A percentile compares a stretch with the other conserved stretches of the same genome.
Evolutionary conservation across 1,284 basidiomycete genomes (phyloP).

Genomic region (Tilletia horrida): DNA sequence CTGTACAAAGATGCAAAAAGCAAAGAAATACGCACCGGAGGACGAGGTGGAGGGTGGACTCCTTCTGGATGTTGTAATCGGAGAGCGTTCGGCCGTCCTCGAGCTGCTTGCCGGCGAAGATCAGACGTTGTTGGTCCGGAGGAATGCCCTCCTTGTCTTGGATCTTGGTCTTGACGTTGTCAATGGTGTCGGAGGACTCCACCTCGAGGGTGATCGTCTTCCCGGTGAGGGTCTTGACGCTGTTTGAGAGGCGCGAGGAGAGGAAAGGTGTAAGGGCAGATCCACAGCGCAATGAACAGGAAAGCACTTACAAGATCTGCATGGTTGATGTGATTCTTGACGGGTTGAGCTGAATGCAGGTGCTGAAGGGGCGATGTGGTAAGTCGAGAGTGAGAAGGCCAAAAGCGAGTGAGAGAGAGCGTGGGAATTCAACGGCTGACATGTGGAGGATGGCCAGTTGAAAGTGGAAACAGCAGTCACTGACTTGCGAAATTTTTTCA

Average conservation of each 20-base stretch:
- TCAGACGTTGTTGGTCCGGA: constrained; percentile 93
- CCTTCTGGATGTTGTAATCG: constrained; percentile 77
- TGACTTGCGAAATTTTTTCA: not conserved
- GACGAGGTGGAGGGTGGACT: constrained; percentile 51
- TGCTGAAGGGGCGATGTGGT: not conserved
- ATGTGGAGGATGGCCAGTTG: not conserved
- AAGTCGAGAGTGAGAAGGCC: not conserved
- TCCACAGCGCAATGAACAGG: not conserved
- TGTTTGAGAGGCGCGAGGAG: not conserved
- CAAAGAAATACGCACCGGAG: constrained; percentile 28
- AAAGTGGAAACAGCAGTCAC: too few species aligned
- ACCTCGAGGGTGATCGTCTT: constrained; percentile 57
- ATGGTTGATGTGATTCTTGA: constrained; percentile 9
- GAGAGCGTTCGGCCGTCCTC: constrained; percentile 58
- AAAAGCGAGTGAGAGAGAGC: not conserved
- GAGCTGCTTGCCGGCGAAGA: constrained; percentile 97
- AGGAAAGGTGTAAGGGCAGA: not conserved
- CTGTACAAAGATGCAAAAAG: not conserved
- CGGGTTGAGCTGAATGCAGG: not conserved
- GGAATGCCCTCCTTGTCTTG: constrained; percentile 71
- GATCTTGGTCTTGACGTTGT: constrained; percentile 58
- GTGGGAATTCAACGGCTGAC: not conserved
- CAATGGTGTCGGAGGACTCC: constrained; percentile 56
- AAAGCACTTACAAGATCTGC: constrained; percentile 20
- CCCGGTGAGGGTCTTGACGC: constrained; percentile 54